A percentile compares a stretch with the other conserved stretches of the same genome.
These are phyloP conservation scores for Citrus hindsii DNA, from an alignment of 345 rosid species.

Conservation along the genomic window DNA sequence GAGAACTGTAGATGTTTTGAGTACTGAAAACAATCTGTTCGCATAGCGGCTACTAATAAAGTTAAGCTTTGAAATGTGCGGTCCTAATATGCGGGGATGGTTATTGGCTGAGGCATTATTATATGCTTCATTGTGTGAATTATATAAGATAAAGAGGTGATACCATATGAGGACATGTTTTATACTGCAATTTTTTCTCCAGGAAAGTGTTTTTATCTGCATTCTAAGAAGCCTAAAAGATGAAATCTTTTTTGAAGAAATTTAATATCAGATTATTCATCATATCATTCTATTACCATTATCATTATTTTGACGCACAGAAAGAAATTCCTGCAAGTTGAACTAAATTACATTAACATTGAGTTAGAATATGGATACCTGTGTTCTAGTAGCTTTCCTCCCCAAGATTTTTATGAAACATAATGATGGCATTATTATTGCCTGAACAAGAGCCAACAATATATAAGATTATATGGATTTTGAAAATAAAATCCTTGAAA, in stretches of 20 bases:
- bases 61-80: neutral
- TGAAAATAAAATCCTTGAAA: neutral
- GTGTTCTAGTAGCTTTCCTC: conserved; percentile 59
- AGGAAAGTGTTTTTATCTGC: neutral
- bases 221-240: neutral
- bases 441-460: conserved; percentile 38
- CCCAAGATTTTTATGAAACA: conserved; percentile 76
- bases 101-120: neutral
- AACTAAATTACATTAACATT: neutral
- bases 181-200: neutral
- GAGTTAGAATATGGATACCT: conserved; percentile 36
- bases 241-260: neutral
- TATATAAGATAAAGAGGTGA: too few species aligned
- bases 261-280: neutral
- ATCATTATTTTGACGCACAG: neutral
- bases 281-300: neutral
- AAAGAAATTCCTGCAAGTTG: neutral
- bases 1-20: neutral
- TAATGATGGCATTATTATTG: conserved; percentile 70
- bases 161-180: neutral
- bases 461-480: neutral
- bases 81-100: neutral
- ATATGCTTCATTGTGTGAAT: neutral
- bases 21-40: neutral
- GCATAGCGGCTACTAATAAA: neutral